Conservation (phyloP, 225 moss, liverwort and hornwort genomes). For the Sphagnum tenellum region DNA sequence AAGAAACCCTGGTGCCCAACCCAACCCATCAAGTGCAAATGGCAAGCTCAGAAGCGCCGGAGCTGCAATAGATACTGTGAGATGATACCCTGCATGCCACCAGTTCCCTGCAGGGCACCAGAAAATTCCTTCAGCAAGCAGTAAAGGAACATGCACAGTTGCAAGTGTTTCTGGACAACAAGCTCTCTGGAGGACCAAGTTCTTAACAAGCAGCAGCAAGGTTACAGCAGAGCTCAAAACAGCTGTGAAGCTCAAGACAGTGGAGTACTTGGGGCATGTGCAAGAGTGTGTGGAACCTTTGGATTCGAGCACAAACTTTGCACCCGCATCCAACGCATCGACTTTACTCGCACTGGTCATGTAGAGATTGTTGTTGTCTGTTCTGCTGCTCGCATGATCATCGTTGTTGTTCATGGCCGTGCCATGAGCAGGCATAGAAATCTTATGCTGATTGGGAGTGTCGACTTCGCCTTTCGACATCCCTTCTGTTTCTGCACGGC, state of each 20-base stretch:
- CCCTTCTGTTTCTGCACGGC: too few species aligned
- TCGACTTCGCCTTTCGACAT: too few species aligned
- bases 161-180: not conserved
- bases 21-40: slow-evolving; percentile 36
- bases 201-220: not conserved
- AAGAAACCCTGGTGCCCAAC: slow-evolving; percentile 35
- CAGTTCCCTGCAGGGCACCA: slow-evolving; percentile 34
- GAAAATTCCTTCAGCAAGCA: not conserved
- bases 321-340: slow-evolving; percentile 23
- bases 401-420: too few species aligned
- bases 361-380: too few species aligned
- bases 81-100: slow-evolving; percentile 51
- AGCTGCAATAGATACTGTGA: slow-evolving; percentile 42
- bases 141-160: not conserved
- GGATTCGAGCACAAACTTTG: slow-evolving; percentile 46
- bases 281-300: slow-evolving; percentile 24
- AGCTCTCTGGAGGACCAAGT: not conserved
- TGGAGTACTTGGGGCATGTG: not conserved
- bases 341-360: too few species aligned
- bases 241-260: not conserved
- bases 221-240: not conserved
- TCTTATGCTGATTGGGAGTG: too few species aligned
- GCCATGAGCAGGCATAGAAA: too few species aligned
- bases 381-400: too few species aligned
- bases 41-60: slow-evolving; percentile 41